These are phyloP conservation scores for Kwoniella pini DNA, from an alignment of 768 basidiomycete species.

Conservation along the genomic window DNA sequence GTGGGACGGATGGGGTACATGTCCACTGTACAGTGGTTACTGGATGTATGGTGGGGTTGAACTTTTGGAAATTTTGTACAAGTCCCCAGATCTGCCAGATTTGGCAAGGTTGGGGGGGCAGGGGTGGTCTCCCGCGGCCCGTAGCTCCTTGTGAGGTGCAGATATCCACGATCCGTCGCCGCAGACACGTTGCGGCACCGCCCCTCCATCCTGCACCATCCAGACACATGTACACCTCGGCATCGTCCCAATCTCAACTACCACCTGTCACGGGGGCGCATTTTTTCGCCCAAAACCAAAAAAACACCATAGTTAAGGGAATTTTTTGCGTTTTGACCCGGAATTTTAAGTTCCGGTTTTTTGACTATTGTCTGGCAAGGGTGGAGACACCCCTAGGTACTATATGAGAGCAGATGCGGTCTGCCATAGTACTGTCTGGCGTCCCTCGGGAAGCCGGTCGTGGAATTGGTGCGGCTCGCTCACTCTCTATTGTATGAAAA, in stretches of 20 bases:
- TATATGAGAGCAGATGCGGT: conserved; percentile 11
- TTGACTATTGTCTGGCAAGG: conserved; percentile 6
- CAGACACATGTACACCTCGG: no score
- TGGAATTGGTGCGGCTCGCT: neutral
- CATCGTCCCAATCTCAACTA: conserved; percentile 10
- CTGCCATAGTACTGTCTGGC: neutral
- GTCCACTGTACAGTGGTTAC: neutral
- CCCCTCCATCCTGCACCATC: neutral
- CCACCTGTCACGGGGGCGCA: neutral
- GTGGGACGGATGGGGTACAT: conserved; percentile 3
- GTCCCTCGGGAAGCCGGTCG: neutral
- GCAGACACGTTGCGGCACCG: neutral
- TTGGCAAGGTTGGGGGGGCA: conserved; percentile 54
- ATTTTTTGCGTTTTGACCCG: conserved; percentile 18
- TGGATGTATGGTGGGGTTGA: neutral
- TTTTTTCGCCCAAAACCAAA: conserved; percentile 9
- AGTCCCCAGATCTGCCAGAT: conserved; percentile 50
- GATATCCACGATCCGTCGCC: neutral
- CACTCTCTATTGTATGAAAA: conserved; percentile 1
- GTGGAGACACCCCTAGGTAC: conserved; percentile 1
- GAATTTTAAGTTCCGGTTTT: conserved; percentile 13
- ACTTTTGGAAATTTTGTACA: conserved; percentile 1
- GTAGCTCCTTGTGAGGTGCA: neutral
- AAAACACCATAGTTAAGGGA: conserved; percentile 7
- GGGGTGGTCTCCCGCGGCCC: conserved; percentile 35